Conservation (phyloP, 2,329 filamentous ascomycete genomes). For the Exutisphaerella laricina region DNA sequence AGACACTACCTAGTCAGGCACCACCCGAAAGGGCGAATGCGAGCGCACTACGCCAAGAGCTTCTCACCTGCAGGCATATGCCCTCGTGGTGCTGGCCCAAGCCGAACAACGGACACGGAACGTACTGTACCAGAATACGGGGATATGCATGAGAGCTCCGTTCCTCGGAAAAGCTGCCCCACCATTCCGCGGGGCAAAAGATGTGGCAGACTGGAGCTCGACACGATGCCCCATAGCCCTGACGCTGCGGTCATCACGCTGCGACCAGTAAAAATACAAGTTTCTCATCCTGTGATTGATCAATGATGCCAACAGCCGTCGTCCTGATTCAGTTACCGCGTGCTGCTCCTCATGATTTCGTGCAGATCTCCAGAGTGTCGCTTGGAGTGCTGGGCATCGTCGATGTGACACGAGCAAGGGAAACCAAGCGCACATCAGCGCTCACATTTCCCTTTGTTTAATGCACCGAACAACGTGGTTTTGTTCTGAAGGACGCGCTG, state of each 20-base stretch:
- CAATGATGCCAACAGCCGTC: constrained; percentile 1
- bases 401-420: constrained; percentile 11
- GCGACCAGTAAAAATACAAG: too few species aligned
- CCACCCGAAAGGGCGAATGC: constrained; percentile 1
- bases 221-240: too few species aligned
- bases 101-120: constrained; percentile 1
- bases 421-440: constrained; percentile 4
- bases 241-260: too few species aligned
- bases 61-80: not conserved
- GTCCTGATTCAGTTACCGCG: constrained; percentile 2
- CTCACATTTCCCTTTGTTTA: not conserved
- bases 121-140: not conserved
- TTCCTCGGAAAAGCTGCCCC: constrained; percentile 1
- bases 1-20: not conserved
- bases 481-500: not conserved
- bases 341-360: constrained; percentile 19
- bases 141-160: not conserved
- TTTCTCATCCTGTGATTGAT: constrained; percentile 2
- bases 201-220: not conserved
- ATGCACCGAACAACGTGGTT: constrained; percentile 7
- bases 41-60: constrained; percentile 2
- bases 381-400: constrained; percentile 16
- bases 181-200: constrained; percentile 2
- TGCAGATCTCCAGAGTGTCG: constrained; percentile 9
- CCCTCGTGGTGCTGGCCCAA: constrained; percentile 2